Base-by-base conservation (phyloP, 169 alveolate species). In the Condylostoma magnum region DNA sequence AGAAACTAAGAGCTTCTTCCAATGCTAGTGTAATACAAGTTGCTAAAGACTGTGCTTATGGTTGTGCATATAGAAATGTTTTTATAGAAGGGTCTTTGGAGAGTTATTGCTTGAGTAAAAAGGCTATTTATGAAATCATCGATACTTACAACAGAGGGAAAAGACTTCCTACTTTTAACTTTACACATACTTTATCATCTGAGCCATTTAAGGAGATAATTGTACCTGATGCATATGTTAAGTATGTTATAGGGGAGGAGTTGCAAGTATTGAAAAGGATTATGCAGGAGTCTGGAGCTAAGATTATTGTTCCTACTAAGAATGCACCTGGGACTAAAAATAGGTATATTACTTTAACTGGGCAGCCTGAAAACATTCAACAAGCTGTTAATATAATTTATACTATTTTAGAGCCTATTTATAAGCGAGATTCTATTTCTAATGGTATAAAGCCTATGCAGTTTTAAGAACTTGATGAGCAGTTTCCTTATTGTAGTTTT, bases 21-120 rank as follows among this genome's bases (percentile, higher is more conserved):
- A 80, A 74, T 25, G 79, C 83, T 48, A 75, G 48, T 15, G 56
- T 73, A 57, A 80, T 89, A 22, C 88, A 89, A 76, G 91, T 89
- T 4, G 95, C 95, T 6, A 79, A 79, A 51, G 76, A 78, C 41
- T 68, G 80, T n/a, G 68, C 74, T 44, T 83, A 83, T 36, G 79
- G 79, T 36, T 68, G 80, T 3, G 50, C 68, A 53, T 72, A 52
- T 67, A 74, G 87, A 69, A 69, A 80, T 55, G 87, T 80, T 8
- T 80, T 80, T 50, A 75, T 80, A 10, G 87, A 80, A 69, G 87
- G 87, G 0, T 76, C 87, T 28, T 67, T 69, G 30, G 87, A 80
- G 50, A 75, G 69, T 52, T 80, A 80, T 69, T 76, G 70, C 57
- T 51, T 69, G 18, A 83, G 83, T 12, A 74, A 75, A 60, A 80